A percentile compares a stretch with the other conserved stretches of the same genome.
phyloP scores from a whole-genome alignment of 805 yeast genomes.

The Myxozyma sirexii region DNA sequence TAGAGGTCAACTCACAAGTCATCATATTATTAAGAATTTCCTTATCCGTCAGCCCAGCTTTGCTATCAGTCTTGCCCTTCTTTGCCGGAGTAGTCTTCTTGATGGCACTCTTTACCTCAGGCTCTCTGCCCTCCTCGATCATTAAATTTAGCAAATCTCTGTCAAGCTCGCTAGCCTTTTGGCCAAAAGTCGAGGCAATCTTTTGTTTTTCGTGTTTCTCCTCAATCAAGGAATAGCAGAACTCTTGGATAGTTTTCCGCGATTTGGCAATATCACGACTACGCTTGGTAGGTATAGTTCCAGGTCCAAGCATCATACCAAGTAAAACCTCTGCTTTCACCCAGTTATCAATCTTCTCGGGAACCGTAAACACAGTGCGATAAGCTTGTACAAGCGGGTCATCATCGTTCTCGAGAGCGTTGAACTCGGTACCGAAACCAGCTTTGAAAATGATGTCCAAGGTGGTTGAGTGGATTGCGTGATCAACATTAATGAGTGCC shows the following conservation, averaged over 20 bases:
- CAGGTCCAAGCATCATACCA: constrained; percentile 4
- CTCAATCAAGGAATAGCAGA: constrained; percentile 10
- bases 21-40: constrained; percentile 24
- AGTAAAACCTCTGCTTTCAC: neutral
- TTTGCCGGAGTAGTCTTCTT: constrained; percentile 9
- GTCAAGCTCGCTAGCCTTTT: constrained; percentile 5
- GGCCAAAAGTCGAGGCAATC: constrained; percentile 23
- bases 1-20: constrained; percentile 18
- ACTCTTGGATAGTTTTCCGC: neutral
- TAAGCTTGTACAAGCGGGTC: constrained; percentile 23
- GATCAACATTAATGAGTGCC: constrained; percentile 10
- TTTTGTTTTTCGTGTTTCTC: constrained; percentile 26
- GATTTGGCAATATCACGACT: constrained; percentile 5
- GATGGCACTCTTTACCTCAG: neutral
- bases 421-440: constrained; percentile 25
- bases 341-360: neutral
- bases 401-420: constrained; percentile 18
- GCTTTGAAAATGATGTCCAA: constrained; percentile 29
- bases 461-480: constrained; percentile 20
- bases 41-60: constrained; percentile 12
- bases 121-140: constrained; percentile 17
- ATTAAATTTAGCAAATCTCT: constrained; percentile 20
- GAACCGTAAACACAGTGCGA: constrained; percentile 6
- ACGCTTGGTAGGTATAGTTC: constrained; percentile 10
- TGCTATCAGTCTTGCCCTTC: constrained; percentile 3